Base-by-base conservation (phyloP, 1,139 yeast genomes). In the Blastobotrys elegans region DNA sequence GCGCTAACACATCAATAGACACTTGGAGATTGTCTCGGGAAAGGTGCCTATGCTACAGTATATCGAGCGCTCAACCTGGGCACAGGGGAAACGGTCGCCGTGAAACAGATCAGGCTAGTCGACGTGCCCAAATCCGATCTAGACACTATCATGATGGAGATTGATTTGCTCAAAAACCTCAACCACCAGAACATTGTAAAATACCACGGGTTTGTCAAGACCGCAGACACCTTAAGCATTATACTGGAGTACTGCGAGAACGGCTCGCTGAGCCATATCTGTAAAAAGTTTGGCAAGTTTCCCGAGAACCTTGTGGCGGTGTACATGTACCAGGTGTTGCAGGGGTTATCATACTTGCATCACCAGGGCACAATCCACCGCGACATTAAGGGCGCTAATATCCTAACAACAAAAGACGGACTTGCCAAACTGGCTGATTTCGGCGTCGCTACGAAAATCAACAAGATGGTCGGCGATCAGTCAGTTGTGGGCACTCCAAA, bases 151-250 rank as follows among this genome's bases (percentile, higher is more conserved):
- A 64, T 60, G 69, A 58, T 60, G 48, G 73, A 69, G 70, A 77
- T 71, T 64, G 79, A 79, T 52, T 64, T 79, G 18, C 61, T 73
- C 45, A 80, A 77, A 52, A 72, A 76, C 46, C 82, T 89, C 79
- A 83, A 88, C n/a, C 96, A 92, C 63, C 79, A 80, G 4, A 87
- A 92, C 59, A 89, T 92, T 49, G 96, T 92, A 47, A 86, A 86
- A 58, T 87, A 90, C 59, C 92, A 83, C 56, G 96, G 97, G 2
- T 89, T 86, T 63, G 84, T 87, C 48, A 82, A 85, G 59, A 83
- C 84, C 26, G 71, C 77, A 1, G 72, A 74, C 31, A 76, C 82
- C 14, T 70, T 90, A 50, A 84, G 84, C 59, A 84, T 90, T 32
- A 79, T 92, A 40, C 70, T 92, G 42, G 90, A 83, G 65, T 88